These are phyloP conservation scores for Nemania sp. DNA, from an alignment of 2,329 filamentous ascomycete species.

Conservation along the genomic window DNA sequence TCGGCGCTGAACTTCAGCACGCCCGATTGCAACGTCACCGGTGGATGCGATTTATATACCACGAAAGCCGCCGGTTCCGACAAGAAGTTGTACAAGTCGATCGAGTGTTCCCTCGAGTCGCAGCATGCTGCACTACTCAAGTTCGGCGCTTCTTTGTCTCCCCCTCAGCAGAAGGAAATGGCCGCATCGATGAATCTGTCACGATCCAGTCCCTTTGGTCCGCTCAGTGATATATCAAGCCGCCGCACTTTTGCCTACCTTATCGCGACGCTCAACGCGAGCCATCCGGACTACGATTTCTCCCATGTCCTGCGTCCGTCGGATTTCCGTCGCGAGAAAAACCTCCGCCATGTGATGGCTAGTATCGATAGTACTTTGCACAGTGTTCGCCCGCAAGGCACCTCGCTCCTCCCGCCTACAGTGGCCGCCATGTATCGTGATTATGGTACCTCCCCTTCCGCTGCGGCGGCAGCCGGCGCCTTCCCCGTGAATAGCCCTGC, in stretches of 20 bases:
- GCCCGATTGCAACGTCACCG: conserved; percentile 86
- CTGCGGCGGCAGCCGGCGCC: conserved; percentile 43
- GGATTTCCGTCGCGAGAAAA: conserved; percentile 87
- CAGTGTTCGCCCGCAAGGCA: conserved; percentile 74
- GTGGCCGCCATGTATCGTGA: conserved; percentile 49
- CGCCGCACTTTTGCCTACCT: conserved; percentile 93
- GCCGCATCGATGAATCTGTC: conserved; percentile 74
- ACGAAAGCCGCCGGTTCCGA: conserved; percentile 94
- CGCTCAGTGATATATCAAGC: conserved; percentile 83
- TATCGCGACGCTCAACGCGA: conserved; percentile 94
- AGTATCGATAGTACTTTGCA: conserved; percentile 85
- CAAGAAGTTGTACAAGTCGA: conserved; percentile 96
- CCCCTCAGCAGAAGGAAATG: conserved; percentile 75
- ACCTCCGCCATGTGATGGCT: conserved; percentile 79
- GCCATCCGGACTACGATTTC: conserved; percentile 96
- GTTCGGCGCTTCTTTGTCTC: conserved; percentile 84
- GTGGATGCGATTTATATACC: conserved; percentile 95
- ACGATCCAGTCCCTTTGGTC: conserved; percentile 88
- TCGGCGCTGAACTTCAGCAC: conserved; percentile 96
- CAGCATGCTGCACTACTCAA: conserved; percentile 89
- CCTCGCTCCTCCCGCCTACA: conserved; percentile 39
- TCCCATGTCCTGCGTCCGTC: conserved; percentile 85
- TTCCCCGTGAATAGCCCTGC: conserved; percentile 58
- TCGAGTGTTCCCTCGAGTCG: conserved; percentile 87
- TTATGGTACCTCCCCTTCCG: conserved; percentile 44